These are phyloP conservation scores for Colletotrichum lini DNA, from an alignment of 2,329 filamentous ascomycete species.

Conservation along the genomic window DNA sequence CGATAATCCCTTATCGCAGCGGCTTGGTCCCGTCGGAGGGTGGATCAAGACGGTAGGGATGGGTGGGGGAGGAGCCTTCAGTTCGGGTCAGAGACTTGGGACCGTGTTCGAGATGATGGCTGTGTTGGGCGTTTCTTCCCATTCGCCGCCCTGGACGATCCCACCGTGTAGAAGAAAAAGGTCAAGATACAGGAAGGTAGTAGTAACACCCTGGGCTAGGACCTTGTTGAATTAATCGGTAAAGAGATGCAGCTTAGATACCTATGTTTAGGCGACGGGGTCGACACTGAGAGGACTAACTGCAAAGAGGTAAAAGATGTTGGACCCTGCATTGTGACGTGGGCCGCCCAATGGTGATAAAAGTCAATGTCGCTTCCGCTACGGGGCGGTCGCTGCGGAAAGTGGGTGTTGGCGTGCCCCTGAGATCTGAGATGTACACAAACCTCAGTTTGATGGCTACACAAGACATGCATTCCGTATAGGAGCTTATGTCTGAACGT, in stretches of 20 bases:
- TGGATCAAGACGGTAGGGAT: constrained; percentile 29
- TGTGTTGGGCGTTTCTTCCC: neutral
- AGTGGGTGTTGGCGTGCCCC: constrained; percentile 8
- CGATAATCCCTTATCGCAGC: constrained; percentile 34
- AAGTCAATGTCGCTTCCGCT: constrained; percentile 11
- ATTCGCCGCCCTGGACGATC: neutral
- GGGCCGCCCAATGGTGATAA: neutral
- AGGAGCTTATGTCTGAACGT: neutral
- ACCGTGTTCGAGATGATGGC: constrained; percentile 6
- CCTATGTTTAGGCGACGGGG: neutral
- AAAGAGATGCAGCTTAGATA: neutral
- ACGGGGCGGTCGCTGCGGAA: constrained; percentile 5
- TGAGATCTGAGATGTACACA: neutral
- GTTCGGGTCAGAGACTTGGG: constrained; percentile 13
- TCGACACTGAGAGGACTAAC: constrained; percentile 20
- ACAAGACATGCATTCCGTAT: neutral
- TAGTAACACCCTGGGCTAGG: neutral
- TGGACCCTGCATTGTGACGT: constrained; percentile 31
- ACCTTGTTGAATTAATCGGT: neutral
- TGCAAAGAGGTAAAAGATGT: constrained; percentile 11
- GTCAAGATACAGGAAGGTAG: neutral
- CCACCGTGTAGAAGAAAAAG: neutral
- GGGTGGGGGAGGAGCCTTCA: constrained; percentile 10
- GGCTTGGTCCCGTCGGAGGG: constrained; percentile 13
- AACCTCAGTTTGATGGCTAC: no score